Conservation (phyloP, 1,284 basidiomycete genomes). For the Boletus semigastroideus region DNA sequence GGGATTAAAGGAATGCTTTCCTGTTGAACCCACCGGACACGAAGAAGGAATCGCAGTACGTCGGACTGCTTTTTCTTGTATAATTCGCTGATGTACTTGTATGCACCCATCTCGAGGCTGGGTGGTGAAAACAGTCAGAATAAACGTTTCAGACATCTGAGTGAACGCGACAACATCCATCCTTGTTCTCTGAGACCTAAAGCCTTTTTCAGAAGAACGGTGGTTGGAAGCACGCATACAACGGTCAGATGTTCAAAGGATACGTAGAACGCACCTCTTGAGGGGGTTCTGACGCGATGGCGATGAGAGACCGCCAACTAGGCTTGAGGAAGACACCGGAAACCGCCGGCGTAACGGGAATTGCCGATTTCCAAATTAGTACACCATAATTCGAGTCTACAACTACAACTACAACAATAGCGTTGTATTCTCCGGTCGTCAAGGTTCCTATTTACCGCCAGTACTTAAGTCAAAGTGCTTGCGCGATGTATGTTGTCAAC, state of each 20-base stretch:
- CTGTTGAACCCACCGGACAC: slow-evolving; percentile 73
- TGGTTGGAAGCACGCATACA: background rate
- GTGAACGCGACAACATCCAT: slow-evolving; percentile 25
- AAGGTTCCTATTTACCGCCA: slow-evolving; percentile 9
- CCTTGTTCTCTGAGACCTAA: slow-evolving; percentile 15
- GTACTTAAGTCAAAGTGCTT: slow-evolving; percentile 16
- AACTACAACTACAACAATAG: slow-evolving; percentile 25
- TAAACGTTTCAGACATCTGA: slow-evolving; percentile 17
- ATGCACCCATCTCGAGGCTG: slow-evolving; percentile 73
- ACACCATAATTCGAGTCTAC: background rate
- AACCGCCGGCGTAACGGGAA: slow-evolving; percentile 22
- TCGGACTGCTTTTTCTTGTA: slow-evolving; percentile 97
- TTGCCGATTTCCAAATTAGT: slow-evolving; percentile 21
- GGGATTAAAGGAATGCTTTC: background rate
- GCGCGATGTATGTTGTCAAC: slow-evolving; percentile 2
- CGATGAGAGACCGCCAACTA: background rate
- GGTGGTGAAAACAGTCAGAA: slow-evolving; percentile 22
- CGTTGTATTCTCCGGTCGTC: slow-evolving; percentile 25
- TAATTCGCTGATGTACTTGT: slow-evolving; percentile 97
- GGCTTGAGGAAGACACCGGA: slow-evolving; percentile 11
- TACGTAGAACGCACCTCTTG: slow-evolving; percentile 31
- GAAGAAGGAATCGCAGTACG: slow-evolving; percentile 97
- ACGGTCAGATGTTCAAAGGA: slow-evolving; percentile 2
- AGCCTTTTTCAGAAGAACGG: slow-evolving; percentile 8
- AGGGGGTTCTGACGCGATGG: slow-evolving; percentile 18